Evolutionary conservation across 2,329 filamentous ascomycete species (phyloP).

Genomic region (Colletotrichum limetticola): DNA sequence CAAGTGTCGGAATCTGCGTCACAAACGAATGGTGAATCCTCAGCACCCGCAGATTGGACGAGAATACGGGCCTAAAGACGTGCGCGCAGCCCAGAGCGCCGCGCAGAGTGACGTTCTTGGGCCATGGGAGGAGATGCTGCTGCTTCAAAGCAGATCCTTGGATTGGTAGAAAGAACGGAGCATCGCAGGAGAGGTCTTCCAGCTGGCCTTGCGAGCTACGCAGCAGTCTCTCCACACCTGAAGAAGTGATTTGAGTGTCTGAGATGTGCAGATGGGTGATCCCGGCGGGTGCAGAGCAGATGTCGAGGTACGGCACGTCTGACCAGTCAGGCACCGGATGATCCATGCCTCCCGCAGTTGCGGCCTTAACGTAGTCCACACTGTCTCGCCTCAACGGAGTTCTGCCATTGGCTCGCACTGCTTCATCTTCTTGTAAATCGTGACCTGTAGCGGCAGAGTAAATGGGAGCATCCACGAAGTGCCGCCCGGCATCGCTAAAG

Average conservation of each 20-base stretch:
- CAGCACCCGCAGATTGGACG: constrained; percentile 62
- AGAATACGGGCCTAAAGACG: constrained; percentile 62
- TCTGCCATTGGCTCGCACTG: constrained; percentile 43
- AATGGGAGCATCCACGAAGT: constrained; percentile 59
- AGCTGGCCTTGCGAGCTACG: constrained; percentile 56
- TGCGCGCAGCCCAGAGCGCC: constrained; percentile 59
- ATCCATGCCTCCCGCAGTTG: constrained; percentile 25
- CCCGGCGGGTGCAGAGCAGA: constrained; percentile 43
- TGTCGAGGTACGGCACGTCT: constrained; percentile 36
- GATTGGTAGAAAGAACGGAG: constrained; percentile 40
- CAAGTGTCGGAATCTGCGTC: constrained; percentile 62
- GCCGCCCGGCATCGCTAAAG: constrained; percentile 58
- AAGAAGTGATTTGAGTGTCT: constrained; percentile 57
- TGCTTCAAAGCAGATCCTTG: constrained; percentile 10
- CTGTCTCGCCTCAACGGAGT: constrained; percentile 45
- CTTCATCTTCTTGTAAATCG: constrained; percentile 40
- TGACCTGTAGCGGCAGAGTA: constrained; percentile 46
- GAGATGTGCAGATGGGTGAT: constrained; percentile 67
- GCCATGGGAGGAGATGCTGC: constrained; percentile 39
- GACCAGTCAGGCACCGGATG: constrained; percentile 13
- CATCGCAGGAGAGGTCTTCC: constrained; percentile 64
- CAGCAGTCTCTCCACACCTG: constrained; percentile 56
- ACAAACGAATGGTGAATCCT: constrained; percentile 70
- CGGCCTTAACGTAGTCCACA: constrained; percentile 43
- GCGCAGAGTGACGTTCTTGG: constrained; percentile 45